Evolutionary conservation across 1,284 basidiomycete species (phyloP), one percentile per base, ranked within the genome.

Genomic region (Pterula multifida): DNA sequence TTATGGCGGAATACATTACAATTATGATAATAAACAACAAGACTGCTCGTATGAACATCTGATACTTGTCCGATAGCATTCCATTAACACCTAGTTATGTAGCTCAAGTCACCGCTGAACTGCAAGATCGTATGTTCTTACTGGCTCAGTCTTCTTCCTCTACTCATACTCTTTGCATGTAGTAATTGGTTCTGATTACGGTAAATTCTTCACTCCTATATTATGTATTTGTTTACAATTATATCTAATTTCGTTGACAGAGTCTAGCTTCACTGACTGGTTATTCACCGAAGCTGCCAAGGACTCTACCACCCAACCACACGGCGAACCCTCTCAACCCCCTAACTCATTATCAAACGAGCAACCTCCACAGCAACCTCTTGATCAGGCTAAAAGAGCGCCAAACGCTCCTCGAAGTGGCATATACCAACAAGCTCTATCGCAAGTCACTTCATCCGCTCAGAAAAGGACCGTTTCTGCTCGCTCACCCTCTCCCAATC

Each of bases 11-110:
- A 63, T 92, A 90, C 60, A 89, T 90, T 54, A 87, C 87, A 21
- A 91, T 92, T 55, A 90, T 92, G 89, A 77, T 92, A 47, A 90
- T 90, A 54, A 92, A 92, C 63, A 86, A 88, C 66, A 92, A 91
- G 70, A 84, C 84, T 51, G 65, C 80, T 57, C 78, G 87, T 86
- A 47, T 4, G 56, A 35, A 81, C 68, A 36, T 11, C 1, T 44
- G 17, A 15, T 45, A 24, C 25, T 13, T 17, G 45, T 26, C 48
- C 39, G 6, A 45, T 26, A 48, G 45, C 21, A 28, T 15, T 22
- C 28, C 50, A n/a, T n/a, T 55, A 26, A 52, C 48, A 35, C 49
- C 53, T 55, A 47, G 58, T 59, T 32, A 36, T 52, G 49, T 24
- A 90, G 89, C 76, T 45, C 86, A 91, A 75, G 89, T 91, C 63